Conservation (phyloP, 2,329 filamentous ascomycete species). For the Trichoderma lentiforme region DNA sequence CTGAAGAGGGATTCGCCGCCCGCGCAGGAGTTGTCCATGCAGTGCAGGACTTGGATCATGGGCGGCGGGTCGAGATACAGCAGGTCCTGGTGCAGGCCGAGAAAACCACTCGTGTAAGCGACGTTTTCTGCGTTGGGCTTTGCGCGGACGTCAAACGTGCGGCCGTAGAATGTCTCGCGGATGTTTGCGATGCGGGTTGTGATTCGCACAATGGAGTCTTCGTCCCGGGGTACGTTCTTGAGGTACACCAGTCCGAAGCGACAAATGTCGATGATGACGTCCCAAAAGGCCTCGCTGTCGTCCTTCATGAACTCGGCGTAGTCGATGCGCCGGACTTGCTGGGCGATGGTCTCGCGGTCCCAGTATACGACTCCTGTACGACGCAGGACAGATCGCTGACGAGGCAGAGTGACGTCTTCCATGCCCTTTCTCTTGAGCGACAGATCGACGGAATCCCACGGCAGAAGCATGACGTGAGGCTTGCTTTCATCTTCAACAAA, state of each 20-base stretch:
- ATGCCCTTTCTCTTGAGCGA: constrained; percentile 25
- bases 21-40: constrained; percentile 71
- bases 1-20: constrained; percentile 87
- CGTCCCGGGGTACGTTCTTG: constrained; percentile 65
- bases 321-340: constrained; percentile 55
- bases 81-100: constrained; percentile 91
- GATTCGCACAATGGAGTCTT: constrained; percentile 64
- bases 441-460: constrained; percentile 38
- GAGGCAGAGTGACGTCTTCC: constrained; percentile 25
- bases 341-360: constrained; percentile 37
- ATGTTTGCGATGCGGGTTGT: constrained; percentile 71
- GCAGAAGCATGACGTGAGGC: constrained; percentile 28
- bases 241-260: constrained; percentile 74
- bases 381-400: constrained; percentile 28
- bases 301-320: constrained; percentile 70
- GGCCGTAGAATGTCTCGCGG: constrained; percentile 86
- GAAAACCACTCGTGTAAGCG: constrained; percentile 77
- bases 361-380: constrained; percentile 39
- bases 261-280: constrained; percentile 60
- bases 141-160: constrained; percentile 83
- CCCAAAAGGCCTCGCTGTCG: constrained; percentile 52
- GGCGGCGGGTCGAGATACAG: constrained; percentile 80
- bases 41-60: constrained; percentile 83
- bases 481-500: constrained; percentile 30
- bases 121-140: constrained; percentile 85